Base-by-base conservation (phyloP, 345 rosid species). In the Jatropha curcas region DNA sequence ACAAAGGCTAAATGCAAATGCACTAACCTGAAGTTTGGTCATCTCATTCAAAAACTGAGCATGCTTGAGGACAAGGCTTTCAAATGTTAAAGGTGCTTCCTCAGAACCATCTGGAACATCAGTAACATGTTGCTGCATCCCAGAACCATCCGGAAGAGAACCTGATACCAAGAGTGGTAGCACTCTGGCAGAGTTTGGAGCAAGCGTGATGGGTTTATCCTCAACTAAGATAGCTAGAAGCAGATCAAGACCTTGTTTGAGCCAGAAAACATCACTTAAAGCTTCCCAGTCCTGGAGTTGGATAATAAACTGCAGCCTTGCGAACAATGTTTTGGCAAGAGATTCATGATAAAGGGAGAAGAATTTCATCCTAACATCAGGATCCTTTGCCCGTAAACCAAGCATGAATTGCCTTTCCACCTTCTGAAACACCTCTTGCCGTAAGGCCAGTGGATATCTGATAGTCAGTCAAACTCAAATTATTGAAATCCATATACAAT, bases 201-300 rank as follows among this genome's bases (percentile, higher is more conserved):
- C 99, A 74, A 95, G 88, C 37, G 93, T 95, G 73, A 95, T 95
- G 57, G 96, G 90, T 78, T 91, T 88, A 74, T 90, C 88, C 85
- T 88, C 94, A 27, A 90, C 97, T 72, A 95, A 82, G 70, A 92
- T 86, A 55, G 99, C 96, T 60, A 95, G 84, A 73, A 95, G 94
- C 77, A 95, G 94, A 88, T 95, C 99, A 75, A 95, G 96, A 57
- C 99, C 98, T 72, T 95, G 99, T 83, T 95, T 95, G 75, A 95
- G 94, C 99, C 99, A 95, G 82, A 95, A 95, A 74, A 95, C 99
- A 82, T 95, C 97, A 74, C 94, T 90, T 79, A 92, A 75, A 82
- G 99, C 96, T 86, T 95, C 98, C 99, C 99, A 95, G 33, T 95
- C 97, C 86, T 95, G 99, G 74, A 80, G 7, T 79, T 92, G 97